Conservation (phyloP, 345 rosid genomes). For the Laguncularia racemosa region DNA sequence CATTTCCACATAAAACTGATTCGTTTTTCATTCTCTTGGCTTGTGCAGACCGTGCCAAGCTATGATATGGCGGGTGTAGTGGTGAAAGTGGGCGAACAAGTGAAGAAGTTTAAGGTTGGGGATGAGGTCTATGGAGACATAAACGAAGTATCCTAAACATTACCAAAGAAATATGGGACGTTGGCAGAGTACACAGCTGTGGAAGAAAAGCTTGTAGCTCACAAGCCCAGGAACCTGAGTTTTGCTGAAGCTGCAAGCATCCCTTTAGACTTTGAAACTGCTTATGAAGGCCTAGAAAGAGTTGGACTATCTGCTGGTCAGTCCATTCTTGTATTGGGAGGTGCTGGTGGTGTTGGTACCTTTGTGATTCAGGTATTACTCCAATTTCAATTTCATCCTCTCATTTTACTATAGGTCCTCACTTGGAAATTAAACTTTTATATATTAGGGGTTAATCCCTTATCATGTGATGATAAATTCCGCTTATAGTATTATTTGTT, state of each 20-base stretch:
- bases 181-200: constrained; percentile 69
- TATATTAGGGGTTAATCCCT: too few relatives aligned
- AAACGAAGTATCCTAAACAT: constrained; percentile 69
- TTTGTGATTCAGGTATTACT: constrained; percentile 66
- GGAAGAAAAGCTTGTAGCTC: constrained; percentile 68
- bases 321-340: constrained; percentile 79
- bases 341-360: constrained; percentile 89
- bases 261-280: constrained; percentile 74
- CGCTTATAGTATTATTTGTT: too few relatives aligned
- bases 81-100: constrained; percentile 59
- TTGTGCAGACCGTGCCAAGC: constrained; percentile 84
- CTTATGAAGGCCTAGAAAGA: constrained; percentile 68
- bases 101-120: constrained; percentile 60
- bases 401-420: too few relatives aligned
- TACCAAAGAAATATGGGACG: constrained; percentile 70
- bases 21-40: too few relatives aligned
- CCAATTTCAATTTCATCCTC: too few relatives aligned
- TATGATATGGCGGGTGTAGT: constrained; percentile 81
- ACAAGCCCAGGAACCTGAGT: constrained; percentile 62
- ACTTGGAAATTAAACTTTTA: too few relatives aligned
- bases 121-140: constrained; percentile 79
- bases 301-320: constrained; percentile 61
- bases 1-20: too few relatives aligned
- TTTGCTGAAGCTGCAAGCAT: constrained; percentile 70
- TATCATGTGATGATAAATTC: too few relatives aligned